Evolutionary conservation across 768 basidiomycete species (phyloP).

Genomic region (Chlorophyllum brunneum): DNA sequence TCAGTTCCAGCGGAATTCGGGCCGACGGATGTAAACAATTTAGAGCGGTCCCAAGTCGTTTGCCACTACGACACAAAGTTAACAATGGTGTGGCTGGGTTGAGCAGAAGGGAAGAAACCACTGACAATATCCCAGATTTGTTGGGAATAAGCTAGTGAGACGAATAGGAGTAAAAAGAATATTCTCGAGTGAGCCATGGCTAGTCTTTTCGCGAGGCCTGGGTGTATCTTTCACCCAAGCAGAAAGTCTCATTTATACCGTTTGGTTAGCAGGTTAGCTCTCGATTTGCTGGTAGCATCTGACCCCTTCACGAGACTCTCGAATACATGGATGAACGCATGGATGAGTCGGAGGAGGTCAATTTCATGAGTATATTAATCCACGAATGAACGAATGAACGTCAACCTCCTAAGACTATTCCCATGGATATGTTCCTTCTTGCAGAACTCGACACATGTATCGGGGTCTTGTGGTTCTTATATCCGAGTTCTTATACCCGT

Average conservation of each 20-base stretch:
- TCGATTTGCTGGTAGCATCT: background rate
- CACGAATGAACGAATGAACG: background rate
- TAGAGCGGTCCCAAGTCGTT: slow-evolving; percentile 50
- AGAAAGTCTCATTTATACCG: background rate
- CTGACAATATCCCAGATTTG: slow-evolving; percentile 56
- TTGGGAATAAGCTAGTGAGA: slow-evolving; percentile 31
- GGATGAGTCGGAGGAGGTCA: background rate
- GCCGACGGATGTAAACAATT: slow-evolving; percentile 46
- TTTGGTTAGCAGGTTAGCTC: background rate
- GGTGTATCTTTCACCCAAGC: background rate
- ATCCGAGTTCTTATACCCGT: too few species aligned
- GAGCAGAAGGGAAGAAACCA: slow-evolving; percentile 7
- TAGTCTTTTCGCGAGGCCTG: background rate
- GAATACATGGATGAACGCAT: background rate
- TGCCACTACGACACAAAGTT: slow-evolving; percentile 42
- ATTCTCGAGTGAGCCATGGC: background rate
- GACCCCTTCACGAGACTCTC: background rate
- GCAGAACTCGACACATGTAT: too few species aligned
- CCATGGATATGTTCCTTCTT: too few species aligned
- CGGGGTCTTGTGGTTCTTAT: background rate
- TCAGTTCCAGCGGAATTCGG: slow-evolving; percentile 24
- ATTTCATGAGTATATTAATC: background rate
- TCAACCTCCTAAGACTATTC: too few species aligned
- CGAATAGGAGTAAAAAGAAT: background rate
- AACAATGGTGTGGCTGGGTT: background rate